phyloP scores from a whole-genome alignment of 108 stramenopile species.

The Nitzschia palea region DNA sequence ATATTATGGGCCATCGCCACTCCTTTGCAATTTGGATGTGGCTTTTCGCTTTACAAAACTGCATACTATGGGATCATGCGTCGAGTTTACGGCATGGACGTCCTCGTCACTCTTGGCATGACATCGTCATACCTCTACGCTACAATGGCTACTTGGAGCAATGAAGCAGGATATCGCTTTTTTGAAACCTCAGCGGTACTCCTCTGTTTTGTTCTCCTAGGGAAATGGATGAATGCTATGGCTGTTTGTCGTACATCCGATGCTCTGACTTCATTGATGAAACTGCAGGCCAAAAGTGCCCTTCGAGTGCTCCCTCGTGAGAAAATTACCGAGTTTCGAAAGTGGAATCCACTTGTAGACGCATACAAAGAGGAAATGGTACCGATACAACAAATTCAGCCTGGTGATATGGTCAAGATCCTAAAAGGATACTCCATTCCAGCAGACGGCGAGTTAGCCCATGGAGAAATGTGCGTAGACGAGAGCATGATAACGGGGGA shows the following conservation, averaged over 20 bases:
- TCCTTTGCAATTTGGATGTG: slow-evolving; percentile 89
- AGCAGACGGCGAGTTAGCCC: slow-evolving; percentile 73
- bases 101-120: slow-evolving; percentile 93
- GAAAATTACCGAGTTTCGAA: not conserved
- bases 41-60: slow-evolving; percentile 77
- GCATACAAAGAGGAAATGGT: slow-evolving; percentile 35
- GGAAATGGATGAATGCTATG: slow-evolving; percentile 89
- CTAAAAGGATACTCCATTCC: slow-evolving; percentile 77
- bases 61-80: slow-evolving; percentile 66
- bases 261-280: slow-evolving; percentile 87
- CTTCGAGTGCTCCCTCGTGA: slow-evolving; percentile 23
- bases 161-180: slow-evolving; percentile 28
- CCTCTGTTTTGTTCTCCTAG: slow-evolving; percentile 94
- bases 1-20: slow-evolving; percentile 64
- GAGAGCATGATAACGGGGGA: slow-evolving; percentile 95
- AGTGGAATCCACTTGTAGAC: slow-evolving; percentile 32
- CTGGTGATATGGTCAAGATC: slow-evolving; percentile 73
- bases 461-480: slow-evolving; percentile 83
- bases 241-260: slow-evolving; percentile 89
- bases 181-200: slow-evolving; percentile 98
- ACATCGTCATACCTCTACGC: slow-evolving; percentile 85
- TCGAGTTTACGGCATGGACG: slow-evolving; percentile 92
- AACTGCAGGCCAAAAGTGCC: slow-evolving; percentile 57
- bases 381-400: slow-evolving; percentile 31
- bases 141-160: slow-evolving; percentile 14